phyloP scores from a whole-genome alignment of 148 eudicot species.

The Chenopodium suecicum region DNA sequence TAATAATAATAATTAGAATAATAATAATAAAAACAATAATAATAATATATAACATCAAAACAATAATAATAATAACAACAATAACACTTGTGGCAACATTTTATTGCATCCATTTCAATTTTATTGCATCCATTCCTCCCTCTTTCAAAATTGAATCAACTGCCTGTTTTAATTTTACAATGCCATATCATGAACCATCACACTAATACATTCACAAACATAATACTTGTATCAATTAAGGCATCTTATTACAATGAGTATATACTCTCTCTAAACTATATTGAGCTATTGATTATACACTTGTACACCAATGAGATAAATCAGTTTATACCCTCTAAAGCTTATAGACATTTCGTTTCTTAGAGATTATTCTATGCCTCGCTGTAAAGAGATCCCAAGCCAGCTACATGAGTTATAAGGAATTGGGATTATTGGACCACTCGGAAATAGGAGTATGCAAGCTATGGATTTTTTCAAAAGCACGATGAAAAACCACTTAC shows the following conservation, averaged over 20 bases:
- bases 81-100: too few species aligned
- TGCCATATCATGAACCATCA: slow-evolving; percentile 43
- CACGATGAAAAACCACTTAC: background rate
- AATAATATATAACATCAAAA: too few species aligned
- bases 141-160: slow-evolving; percentile 89
- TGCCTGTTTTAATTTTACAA: slow-evolving; percentile 72
- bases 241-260: background rate
- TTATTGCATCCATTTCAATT: slow-evolving; percentile 26
- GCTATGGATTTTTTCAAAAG: background rate
- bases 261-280: background rate
- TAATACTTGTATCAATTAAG: background rate
- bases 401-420: background rate
- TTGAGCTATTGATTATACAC: background rate
- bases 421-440: background rate
- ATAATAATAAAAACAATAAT: too few species aligned
- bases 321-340: background rate
- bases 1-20: too few species aligned
- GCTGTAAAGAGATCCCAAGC: background rate
- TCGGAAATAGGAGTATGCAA: background rate
- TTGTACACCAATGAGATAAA: background rate
- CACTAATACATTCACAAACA: background rate
- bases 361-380: background rate
- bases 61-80: too few species aligned
- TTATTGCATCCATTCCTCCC: slow-evolving; percentile 98
- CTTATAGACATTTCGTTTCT: too few species aligned